Percentiles rank a stretch among this genome's conserved stretches.
phyloP scores from a whole-genome alignment of 495 filamentous ascomycete species.

The Xylaria acuta region DNA sequence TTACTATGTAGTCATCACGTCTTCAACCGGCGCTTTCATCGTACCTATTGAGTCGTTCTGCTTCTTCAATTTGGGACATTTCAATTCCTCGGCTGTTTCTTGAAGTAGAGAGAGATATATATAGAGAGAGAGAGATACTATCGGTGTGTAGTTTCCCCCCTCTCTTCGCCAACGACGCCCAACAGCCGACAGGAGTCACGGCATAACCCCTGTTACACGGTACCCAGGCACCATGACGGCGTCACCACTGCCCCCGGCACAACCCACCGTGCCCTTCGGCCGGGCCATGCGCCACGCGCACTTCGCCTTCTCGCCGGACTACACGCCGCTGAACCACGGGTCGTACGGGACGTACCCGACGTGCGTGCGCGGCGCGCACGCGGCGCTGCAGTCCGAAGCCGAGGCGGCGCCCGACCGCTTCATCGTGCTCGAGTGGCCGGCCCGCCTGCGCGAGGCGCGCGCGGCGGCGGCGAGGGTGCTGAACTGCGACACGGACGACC shows the following conservation, averaged over 20 bases:
- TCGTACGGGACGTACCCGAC: constrained; percentile 47
- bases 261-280: constrained; percentile 33
- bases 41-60: background rate
- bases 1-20: constrained; percentile 7
- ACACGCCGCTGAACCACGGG: constrained; percentile 50
- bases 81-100: background rate
- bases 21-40: background rate
- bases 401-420: constrained; percentile 45
- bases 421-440: constrained; percentile 61
- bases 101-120: background rate
- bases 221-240: background rate
- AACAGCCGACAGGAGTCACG: background rate
- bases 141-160: background rate
- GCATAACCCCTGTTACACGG: background rate
- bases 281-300: constrained; percentile 34
- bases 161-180: background rate
- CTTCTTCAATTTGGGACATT: background rate
- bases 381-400: constrained; percentile 35
- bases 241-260: background rate
- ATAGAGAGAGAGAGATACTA: background rate
- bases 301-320: constrained; percentile 36
- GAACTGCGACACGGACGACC: constrained; percentile 59
- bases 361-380: constrained; percentile 35
- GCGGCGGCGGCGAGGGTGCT: constrained; percentile 63
- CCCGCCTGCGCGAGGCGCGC: constrained; percentile 64